Percentiles rank a stretch among this genome's conserved stretches.
Evolutionary conservation across 2,329 filamentous ascomycete genomes (phyloP).

Genomic region (Ascochyta clinopodiicola): DNA sequence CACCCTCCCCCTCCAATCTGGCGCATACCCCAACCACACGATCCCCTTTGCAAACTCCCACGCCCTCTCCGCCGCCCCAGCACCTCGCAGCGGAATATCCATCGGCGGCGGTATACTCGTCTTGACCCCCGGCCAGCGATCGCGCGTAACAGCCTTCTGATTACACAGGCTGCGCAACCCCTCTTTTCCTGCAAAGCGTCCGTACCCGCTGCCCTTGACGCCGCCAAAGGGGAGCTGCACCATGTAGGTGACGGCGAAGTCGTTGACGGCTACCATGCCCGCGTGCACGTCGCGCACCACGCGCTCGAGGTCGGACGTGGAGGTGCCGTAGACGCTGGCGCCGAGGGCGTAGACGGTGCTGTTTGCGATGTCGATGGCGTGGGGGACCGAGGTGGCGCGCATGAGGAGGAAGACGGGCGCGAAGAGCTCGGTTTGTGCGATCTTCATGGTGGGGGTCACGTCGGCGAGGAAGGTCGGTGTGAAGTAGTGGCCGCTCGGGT

Average conservation of each 20-base stretch:
- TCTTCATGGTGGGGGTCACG: conserved; percentile 82
- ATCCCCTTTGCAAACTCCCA: conserved; percentile 55
- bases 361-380: conserved; percentile 82
- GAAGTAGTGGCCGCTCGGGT: conserved; percentile 89
- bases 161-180: conserved; percentile 87
- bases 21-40: conserved; percentile 57
- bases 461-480: conserved; percentile 87
- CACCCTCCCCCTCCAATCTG: conserved; percentile 40
- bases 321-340: conserved; percentile 80
- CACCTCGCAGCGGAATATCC: conserved; percentile 74
- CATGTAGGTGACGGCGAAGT: conserved; percentile 92
- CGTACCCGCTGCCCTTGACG: conserved; percentile 85
- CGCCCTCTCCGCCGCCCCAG: conserved; percentile 41
- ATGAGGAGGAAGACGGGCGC: conserved; percentile 89
- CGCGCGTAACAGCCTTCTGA: conserved; percentile 82
- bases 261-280: conserved; percentile 94
- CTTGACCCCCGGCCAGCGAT: conserved; percentile 67
- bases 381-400: conserved; percentile 68
- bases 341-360: conserved; percentile 85
- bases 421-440: conserved; percentile 91
- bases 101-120: conserved; percentile 83
- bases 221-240: conserved; percentile 95
- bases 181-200: conserved; percentile 89
- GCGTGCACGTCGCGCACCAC: conserved; percentile 74
- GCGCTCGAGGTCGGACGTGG: conserved; percentile 64